Conservation (phyloP, 1,284 basidiomycete species). For the Malassezia slooffiae region DNA sequence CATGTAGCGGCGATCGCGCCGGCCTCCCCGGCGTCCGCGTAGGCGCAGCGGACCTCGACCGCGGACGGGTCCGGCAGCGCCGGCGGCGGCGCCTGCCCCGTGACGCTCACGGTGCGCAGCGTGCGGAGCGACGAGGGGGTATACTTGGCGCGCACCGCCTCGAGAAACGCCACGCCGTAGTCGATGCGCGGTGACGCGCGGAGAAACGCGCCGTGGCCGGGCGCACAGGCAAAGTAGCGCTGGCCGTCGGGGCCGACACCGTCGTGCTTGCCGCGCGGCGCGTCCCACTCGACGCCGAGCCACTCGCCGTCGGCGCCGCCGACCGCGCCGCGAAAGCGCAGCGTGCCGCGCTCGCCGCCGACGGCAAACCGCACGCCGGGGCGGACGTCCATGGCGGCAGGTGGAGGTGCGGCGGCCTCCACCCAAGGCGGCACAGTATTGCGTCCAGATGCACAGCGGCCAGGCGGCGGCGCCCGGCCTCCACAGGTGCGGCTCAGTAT, state of each 20-base stretch:
- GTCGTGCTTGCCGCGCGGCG: conserved; percentile 75
- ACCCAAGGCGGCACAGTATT: background rate
- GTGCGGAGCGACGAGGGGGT: background rate
- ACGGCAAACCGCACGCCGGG: conserved; percentile 25
- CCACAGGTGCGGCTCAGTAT: too few relatives aligned
- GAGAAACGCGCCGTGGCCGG: conserved; percentile 30
- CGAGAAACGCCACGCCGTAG: conserved; percentile 55
- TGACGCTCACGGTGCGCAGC: background rate
- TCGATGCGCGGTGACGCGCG: conserved; percentile 21
- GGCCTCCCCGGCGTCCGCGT: background rate
- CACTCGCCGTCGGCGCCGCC: conserved; percentile 60
- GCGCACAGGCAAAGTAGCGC: conserved; percentile 57
- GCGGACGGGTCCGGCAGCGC: conserved; percentile 1
- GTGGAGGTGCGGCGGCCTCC: too few relatives aligned
- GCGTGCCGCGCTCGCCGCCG: conserved; percentile 49
- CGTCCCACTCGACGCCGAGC: conserved; percentile 94
- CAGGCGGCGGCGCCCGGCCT: too few relatives aligned
- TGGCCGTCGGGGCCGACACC: conserved; percentile 62
- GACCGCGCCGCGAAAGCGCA: conserved; percentile 62
- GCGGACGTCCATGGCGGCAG: too few relatives aligned
- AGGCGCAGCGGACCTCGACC: background rate
- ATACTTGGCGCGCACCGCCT: conserved; percentile 54
- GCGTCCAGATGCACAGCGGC: too few relatives aligned
- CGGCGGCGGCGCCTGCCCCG: conserved; percentile 6
- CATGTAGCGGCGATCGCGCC: background rate